Base-by-base conservation (phyloP, 768 basidiomycete species). In the Strobilomyces echinocephalus region DNA sequence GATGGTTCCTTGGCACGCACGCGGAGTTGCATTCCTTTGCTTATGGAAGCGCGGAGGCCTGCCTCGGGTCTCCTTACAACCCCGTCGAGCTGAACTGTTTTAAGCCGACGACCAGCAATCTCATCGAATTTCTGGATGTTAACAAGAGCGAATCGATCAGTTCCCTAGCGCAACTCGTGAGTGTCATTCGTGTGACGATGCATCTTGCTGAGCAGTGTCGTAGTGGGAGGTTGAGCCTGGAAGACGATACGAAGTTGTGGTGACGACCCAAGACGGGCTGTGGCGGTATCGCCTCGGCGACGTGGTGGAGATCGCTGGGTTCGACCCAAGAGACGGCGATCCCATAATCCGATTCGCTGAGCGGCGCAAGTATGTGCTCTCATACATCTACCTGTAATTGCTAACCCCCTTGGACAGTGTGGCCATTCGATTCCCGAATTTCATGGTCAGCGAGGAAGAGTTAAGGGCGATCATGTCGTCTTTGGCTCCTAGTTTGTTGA, bases 61-160 rank as follows among this genome's bases (percentile, higher is more conserved):
- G 7, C 20, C 47, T 63, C 36, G 60, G 41, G 11, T 24, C n/a
- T 5, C 48, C 51, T 18, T 55, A 52, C 34, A 39, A 50, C 24
- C 53, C 57, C 3, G 28, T 26, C 14, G 28, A 62, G 24, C 9
- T 47, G 48, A 52, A 61, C 4, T 47, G 28, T 24, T 63, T 55
- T 34, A 62, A 50, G 21, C 24, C 36, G 1, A 21, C 2, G 20
- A 31, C 7, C 8, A 40, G 15, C 8, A 44, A 18, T 10, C 5
- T 66, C 28, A 45, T 59, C 21, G 63, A 59, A 39, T 58, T 62
- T 48, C 53, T 64, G 33, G 57, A 63, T 34, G 39, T 56, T 30
- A 20, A 15, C 18, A 33, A 51, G 50, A 18, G 36, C 15, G 42
- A 39, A 21, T 53, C 46, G 2, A 42, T 41, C 8, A 7, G 5